phyloP scores from a whole-genome alignment of 441 rosid species.

The Euphorbia corollata region DNA sequence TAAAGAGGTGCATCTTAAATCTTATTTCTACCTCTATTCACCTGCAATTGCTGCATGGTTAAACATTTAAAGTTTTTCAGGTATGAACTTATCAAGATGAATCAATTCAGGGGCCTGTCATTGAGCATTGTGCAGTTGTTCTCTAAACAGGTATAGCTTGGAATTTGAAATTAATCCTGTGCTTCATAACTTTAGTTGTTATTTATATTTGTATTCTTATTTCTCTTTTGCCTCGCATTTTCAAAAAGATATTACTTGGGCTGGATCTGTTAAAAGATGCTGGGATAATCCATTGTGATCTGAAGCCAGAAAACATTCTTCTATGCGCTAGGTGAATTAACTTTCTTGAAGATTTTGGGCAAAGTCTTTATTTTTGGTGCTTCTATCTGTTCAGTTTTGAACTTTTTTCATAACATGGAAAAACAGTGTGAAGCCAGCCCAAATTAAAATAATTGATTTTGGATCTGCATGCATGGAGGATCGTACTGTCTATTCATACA shows the following conservation, averaged over 20 bases:
- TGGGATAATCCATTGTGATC: conserved; percentile 95
- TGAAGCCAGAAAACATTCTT: conserved; percentile 98
- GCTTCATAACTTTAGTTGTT: conserved; percentile 14
- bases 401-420: conserved; percentile 22
- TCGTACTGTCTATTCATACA: conserved; percentile 96
- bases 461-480: conserved; percentile 99
- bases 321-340: conserved; percentile 73
- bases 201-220: conserved; percentile 8
- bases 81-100: conserved; percentile 97
- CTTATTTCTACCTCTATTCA: conserved; percentile 13
- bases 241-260: conserved; percentile 71
- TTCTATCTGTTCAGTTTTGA: conserved; percentile 20
- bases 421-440: conserved; percentile 85
- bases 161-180: conserved; percentile 9
- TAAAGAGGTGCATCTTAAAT: conserved; percentile 8
- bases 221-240: conserved; percentile 14
- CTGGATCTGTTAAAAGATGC: conserved; percentile 92
- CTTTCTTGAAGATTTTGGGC: conserved; percentile 19
- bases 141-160: conserved; percentile 79
- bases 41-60: conserved; percentile 14
- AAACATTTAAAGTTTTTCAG: conserved; percentile 34
- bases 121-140: conserved; percentile 90
- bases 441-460: conserved; percentile 95
- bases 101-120: conserved; percentile 91
- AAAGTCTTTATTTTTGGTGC: conserved; percentile 12